Conservation (phyloP, 2,329 filamentous ascomycete genomes). For the Ophiostoma himal-ulmi region DNA sequence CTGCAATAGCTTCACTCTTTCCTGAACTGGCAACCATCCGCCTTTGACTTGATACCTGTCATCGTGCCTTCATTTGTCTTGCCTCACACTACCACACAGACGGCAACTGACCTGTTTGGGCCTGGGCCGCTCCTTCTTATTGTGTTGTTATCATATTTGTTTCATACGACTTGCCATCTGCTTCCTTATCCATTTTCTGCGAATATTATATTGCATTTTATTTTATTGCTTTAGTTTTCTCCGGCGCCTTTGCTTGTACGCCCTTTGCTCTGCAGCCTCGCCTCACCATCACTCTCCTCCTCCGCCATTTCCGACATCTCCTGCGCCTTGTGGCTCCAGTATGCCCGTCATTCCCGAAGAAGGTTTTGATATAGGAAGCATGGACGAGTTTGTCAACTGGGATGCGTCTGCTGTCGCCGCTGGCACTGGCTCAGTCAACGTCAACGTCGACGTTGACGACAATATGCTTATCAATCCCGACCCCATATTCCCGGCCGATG, state of each 20-base stretch:
- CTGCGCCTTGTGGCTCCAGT: conserved; percentile 19
- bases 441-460: conserved; percentile 23
- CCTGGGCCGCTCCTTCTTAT: not conserved
- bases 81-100: not conserved
- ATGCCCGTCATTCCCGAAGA: conserved; percentile 33
- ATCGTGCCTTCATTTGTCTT: not conserved
- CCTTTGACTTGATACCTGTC: not conserved
- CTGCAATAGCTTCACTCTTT: conserved; percentile 9
- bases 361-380: conserved; percentile 27
- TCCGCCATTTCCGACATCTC: not conserved
- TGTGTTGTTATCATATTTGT: not conserved
- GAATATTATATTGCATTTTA: conserved; percentile 1
- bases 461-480: conserved; percentile 28
- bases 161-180: not conserved
- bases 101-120: not conserved
- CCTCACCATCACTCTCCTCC: not conserved
- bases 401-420: conserved; percentile 34
- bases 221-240: not conserved
- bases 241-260: not conserved
- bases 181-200: not conserved
- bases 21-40: not conserved
- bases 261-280: not conserved
- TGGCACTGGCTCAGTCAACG: not conserved
- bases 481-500: conserved; percentile 24
- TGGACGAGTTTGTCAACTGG: conserved; percentile 62